Base-by-base conservation (phyloP, 106 monocot genomes). In the Acorus gramineus region DNA sequence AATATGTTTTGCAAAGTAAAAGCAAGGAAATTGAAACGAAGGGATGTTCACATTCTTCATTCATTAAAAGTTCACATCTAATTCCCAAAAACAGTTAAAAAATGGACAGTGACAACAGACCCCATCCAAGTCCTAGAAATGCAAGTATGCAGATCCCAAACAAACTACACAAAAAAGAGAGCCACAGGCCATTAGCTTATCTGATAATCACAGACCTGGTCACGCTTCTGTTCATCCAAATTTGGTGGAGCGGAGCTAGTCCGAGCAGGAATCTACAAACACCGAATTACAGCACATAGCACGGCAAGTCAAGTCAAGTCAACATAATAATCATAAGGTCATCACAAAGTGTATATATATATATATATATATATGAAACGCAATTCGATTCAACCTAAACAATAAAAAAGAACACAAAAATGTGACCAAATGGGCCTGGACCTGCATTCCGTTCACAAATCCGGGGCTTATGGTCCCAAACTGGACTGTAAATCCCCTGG, bases 231-330 rank as follows among this genome's bases (percentile, higher is more conserved):
- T 60, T 96, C 95, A 63, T 90, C 90, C 14, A 96, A 68, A 76
- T 96, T 96, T 46, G 95, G 95, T 48, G 95, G 95, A 42, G 95
- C 95, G 13, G 83, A 83, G 66, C 73, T 90, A 12, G 84, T 89
- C 67, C 87, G 66, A 2, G 76, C 80, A 66, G 87, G 87, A 59
- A 87, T 84, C 83, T 84, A 57, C 42, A 60, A 55, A 8, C 64
- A 56, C 44, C 61, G 62, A 0, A 59, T 49, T 50, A 62, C 43
- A 60, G 9, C 5, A 28, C 28, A 28, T 28, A 0, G 1, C 28
- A 28, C 0, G 28, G 28, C 28, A 28, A 28, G 28, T 28, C 28
- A 28, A 28, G 28, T 28, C 28, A 28, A 28, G 6, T 56, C 4
- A 5, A 57, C 4, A 44, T 44, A 8, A 52, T 8, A 53, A 66